Conservation (phyloP, 495 filamentous ascomycete species). For the Lepidopterella palustris region DNA sequence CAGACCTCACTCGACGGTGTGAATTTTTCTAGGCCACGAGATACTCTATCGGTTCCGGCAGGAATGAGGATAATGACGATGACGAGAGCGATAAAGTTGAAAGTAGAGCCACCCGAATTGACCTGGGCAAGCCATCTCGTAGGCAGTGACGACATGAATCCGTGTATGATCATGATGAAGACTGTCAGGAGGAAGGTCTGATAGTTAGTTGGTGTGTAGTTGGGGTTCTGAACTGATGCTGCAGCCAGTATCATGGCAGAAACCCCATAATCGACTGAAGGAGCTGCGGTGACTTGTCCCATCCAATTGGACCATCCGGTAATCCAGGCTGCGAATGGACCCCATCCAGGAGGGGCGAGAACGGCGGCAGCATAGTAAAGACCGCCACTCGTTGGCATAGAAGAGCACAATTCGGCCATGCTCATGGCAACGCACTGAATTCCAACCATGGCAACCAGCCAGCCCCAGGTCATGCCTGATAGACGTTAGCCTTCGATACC, state of each 20-base stretch:
- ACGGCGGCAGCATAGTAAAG: slow-evolving; percentile 75
- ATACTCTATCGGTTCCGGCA: slow-evolving; percentile 44
- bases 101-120: slow-evolving; percentile 67
- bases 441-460: slow-evolving; percentile 68
- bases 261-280: slow-evolving; percentile 50
- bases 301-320: slow-evolving; percentile 68
- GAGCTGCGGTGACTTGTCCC: slow-evolving; percentile 47
- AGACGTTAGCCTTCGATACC: not conserved
- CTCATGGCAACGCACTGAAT: slow-evolving; percentile 65
- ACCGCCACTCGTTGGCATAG: slow-evolving; percentile 68
- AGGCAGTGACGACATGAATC: slow-evolving; percentile 65
- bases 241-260: slow-evolving; percentile 70
- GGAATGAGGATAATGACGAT: slow-evolving; percentile 67
- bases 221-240: slow-evolving; percentile 59
- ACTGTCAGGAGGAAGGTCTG: slow-evolving; percentile 66
- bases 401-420: slow-evolving; percentile 62
- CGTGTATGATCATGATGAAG: slow-evolving; percentile 65
- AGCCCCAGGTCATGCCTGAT: slow-evolving; percentile 74
- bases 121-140: slow-evolving; percentile 69
- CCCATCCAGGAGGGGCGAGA: slow-evolving; percentile 68
- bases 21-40: slow-evolving; percentile 55
- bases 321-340: slow-evolving; percentile 62
- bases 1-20: slow-evolving; percentile 57
- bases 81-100: slow-evolving; percentile 66
- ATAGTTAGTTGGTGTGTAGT: slow-evolving; percentile 57